phyloP scores from a whole-genome alignment of 441 rosid species.

The Populus hybrid region DNA sequence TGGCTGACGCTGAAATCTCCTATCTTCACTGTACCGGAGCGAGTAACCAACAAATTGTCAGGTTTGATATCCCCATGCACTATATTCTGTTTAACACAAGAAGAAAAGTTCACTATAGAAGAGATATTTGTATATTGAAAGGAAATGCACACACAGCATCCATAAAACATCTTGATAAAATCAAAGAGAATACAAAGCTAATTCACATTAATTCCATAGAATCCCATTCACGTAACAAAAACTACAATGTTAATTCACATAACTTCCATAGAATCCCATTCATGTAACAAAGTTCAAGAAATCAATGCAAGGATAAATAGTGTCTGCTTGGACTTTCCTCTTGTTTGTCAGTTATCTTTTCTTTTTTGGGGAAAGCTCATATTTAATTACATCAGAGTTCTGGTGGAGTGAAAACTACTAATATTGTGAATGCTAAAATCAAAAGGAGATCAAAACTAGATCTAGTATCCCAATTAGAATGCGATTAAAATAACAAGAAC shows the following conservation, averaged over 20 bases:
- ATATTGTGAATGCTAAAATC: neutral
- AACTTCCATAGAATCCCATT: neutral
- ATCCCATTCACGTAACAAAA: neutral
- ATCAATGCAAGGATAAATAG: neutral
- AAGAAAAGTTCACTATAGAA: neutral
- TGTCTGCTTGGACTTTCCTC: neutral
- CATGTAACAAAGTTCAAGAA: neutral
- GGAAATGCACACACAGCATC: neutral
- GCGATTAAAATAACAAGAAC: neutral
- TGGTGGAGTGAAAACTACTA: neutral
- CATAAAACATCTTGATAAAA: neutral
- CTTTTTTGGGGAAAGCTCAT: neutral
- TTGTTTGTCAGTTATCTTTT: neutral
- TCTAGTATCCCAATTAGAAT: neutral
- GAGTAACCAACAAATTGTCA: constrained; percentile 82
- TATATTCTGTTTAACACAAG: constrained; percentile 51
- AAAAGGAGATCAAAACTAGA: neutral
- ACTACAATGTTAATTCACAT: neutral
- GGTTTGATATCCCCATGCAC: constrained; percentile 98
- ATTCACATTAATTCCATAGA: neutral
- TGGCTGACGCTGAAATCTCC: constrained; percentile 99
- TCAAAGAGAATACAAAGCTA: neutral
- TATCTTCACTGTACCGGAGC: constrained; percentile 76
- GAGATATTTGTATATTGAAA: neutral
- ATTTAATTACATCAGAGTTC: neutral